A percentile compares a stretch with the other conserved stretches of the same genome.
phyloP scores from a whole-genome alignment of 2,329 filamentous ascomycete genomes.

The Trichothecium sympodiale region DNA sequence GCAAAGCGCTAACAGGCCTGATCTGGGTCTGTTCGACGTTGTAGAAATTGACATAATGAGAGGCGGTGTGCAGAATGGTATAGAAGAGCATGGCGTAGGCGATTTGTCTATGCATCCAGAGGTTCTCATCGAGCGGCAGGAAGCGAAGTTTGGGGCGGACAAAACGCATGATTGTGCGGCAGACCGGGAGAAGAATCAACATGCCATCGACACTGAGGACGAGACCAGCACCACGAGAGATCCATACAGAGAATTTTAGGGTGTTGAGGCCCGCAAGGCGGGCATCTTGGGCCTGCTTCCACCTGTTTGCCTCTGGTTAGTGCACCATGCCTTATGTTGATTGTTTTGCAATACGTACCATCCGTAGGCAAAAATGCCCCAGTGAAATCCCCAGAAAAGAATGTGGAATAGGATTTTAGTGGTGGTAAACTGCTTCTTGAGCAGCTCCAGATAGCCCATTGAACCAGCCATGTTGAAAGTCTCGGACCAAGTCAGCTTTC shows the following conservation, averaged over 20 bases:
- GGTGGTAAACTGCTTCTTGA: conserved; percentile 55
- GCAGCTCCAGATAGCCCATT: conserved; percentile 28
- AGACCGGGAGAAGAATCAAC: conserved; percentile 88
- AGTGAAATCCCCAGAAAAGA: conserved; percentile 71
- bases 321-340: conserved; percentile 1
- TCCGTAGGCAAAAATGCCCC: conserved; percentile 69
- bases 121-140: conserved; percentile 87
- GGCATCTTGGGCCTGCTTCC: conserved; percentile 58
- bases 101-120: conserved; percentile 93
- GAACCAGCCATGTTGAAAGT: conserved; percentile 24
- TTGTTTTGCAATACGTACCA: conserved; percentile 52
- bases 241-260: conserved; percentile 84
- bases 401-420: conserved; percentile 70
- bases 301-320: conserved; percentile 40
- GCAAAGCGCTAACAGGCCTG: conserved; percentile 65
- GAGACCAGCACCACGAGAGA: conserved; percentile 86
- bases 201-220: conserved; percentile 75
- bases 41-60: conserved; percentile 97
- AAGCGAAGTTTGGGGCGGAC: conserved; percentile 79
- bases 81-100: conserved; percentile 84
- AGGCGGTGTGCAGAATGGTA: conserved; percentile 61
- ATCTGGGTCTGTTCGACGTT: conserved; percentile 84
- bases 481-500: conserved; percentile 2
- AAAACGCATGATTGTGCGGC: conserved; percentile 75
- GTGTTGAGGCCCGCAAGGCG: conserved; percentile 69